Evolutionary conservation across 1,284 basidiomycete genomes (phyloP), one percentile per base, ranked within the genome.

Genomic region (Tilletia horrida): DNA sequence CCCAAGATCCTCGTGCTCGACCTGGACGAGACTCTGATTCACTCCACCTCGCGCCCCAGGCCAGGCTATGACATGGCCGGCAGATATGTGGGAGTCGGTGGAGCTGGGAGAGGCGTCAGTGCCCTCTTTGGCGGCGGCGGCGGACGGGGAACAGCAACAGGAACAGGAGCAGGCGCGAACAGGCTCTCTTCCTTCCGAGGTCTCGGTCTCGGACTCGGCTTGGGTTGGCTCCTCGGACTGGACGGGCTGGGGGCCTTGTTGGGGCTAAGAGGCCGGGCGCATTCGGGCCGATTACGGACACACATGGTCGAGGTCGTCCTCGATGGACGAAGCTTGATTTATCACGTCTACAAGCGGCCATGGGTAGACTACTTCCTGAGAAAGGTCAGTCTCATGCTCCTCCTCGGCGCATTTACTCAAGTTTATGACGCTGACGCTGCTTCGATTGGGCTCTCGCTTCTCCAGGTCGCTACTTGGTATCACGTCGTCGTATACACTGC

Each of bases 331-430:
- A 92, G 89, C 74, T 95, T 93, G 1, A 85, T 93, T 47, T 99
- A 99, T 82, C 95, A 97, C 83, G 95, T 99, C 61, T 97, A 98
- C 85, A 99, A 99, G 83, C 88, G 95, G 66, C 95, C 95, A 90
- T 67, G 95, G 97, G 83, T 96, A 91, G 84, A 81, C 65, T 75
- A 77, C 59, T 81, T 81, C 59, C 50, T 81, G 43, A 69, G 76
- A 47, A 80, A 80, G 67, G 62, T 67, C 61, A 40, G 66, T 21
- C 25, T 65, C 25, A 25, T n/a, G n/a, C 8, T 18, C 14, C 31
- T 40, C 40, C 3, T 3, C 50, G 31, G 35, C 2, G 3, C 31
- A 25, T 48, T 40, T 43, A 44, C 25, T 43, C 48, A 44, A 64
- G 42, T 47, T 40, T n/a, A 44, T 48, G 42, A 62, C 16, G 62